Percentiles rank a stretch among this genome's conserved stretches.
Evolutionary conservation across 1,284 basidiomycete genomes (phyloP).

Genomic region (Paramarasmius palmivorus): DNA sequence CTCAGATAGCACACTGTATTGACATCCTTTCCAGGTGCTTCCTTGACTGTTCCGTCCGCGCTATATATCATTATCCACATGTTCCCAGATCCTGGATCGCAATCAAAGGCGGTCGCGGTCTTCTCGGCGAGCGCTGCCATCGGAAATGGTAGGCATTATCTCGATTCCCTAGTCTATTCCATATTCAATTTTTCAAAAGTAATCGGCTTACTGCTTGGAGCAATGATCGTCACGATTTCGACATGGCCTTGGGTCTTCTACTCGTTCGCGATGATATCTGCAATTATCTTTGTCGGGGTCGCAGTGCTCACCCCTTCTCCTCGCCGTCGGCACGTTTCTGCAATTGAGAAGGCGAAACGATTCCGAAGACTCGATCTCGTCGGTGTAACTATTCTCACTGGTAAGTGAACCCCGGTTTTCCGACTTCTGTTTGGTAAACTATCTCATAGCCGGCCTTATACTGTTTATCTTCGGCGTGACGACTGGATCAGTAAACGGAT

Average conservation of each 20-base stretch:
- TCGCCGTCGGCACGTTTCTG: background rate
- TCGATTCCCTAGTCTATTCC: background rate
- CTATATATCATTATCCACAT: slow-evolving; percentile 38
- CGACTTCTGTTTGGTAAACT: background rate
- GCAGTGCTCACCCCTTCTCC: slow-evolving; percentile 28
- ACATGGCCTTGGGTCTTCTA: slow-evolving; percentile 37
- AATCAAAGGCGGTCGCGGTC: slow-evolving; percentile 34
- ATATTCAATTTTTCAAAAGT: slow-evolving; percentile 24
- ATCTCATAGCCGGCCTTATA: slow-evolving; percentile 28
- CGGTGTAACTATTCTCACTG: slow-evolving; percentile 41
- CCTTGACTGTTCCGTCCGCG: slow-evolving; percentile 36
- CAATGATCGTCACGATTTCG: slow-evolving; percentile 36
- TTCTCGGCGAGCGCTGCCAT: slow-evolving; percentile 35
- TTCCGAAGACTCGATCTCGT: slow-evolving; percentile 38
- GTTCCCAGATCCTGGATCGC: slow-evolving; percentile 34
- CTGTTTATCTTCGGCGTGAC: slow-evolving; percentile 52
- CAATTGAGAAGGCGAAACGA: slow-evolving; percentile 7
- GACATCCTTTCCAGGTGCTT: slow-evolving; percentile 17
- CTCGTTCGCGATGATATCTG: slow-evolving; percentile 34
- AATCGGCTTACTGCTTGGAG: slow-evolving; percentile 43
- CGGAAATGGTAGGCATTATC: slow-evolving; percentile 31
- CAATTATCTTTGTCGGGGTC: slow-evolving; percentile 26
- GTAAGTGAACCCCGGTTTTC: slow-evolving; percentile 22
- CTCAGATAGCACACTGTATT: background rate
- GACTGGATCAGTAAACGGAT: slow-evolving; percentile 43